These are phyloP conservation scores for Neurospora tetraspora DNA, from an alignment of 495 filamentous ascomycete genomes.

Conservation along the genomic window DNA sequence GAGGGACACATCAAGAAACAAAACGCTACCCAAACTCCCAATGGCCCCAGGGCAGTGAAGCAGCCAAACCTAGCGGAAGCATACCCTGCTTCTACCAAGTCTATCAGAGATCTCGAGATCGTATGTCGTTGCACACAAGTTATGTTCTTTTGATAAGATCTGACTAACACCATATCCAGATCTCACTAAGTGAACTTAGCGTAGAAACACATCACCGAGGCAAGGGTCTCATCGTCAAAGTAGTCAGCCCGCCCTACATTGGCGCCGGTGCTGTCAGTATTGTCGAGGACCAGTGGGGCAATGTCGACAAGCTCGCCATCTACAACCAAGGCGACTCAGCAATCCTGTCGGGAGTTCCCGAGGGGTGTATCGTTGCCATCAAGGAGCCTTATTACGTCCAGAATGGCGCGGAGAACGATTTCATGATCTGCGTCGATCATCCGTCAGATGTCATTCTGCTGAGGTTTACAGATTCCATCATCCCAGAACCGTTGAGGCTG, in stretches of 20 bases:
- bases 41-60: conserved; percentile 23
- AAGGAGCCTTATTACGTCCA: conserved; percentile 45
- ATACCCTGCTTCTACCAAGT: conserved; percentile 24
- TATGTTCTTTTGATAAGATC: not conserved
- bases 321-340: conserved; percentile 33
- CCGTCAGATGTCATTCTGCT: conserved; percentile 32
- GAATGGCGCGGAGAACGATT: conserved; percentile 27
- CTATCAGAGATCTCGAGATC: conserved; percentile 24
- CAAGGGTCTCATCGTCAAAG: conserved; percentile 31
- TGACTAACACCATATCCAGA: conserved; percentile 5
- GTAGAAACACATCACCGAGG: conserved; percentile 45
- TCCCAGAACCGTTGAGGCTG: conserved; percentile 17
- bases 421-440: conserved; percentile 45
- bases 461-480: conserved; percentile 14
- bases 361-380: conserved; percentile 31
- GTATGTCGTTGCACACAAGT: conserved; percentile 5
- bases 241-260: conserved; percentile 28
- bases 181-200: conserved; percentile 24
- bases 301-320: conserved; percentile 36
- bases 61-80: conserved; percentile 21
- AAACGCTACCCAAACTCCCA: conserved; percentile 6
- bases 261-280: conserved; percentile 36
- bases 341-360: conserved; percentile 21
- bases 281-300: conserved; percentile 40
- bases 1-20: conserved; percentile 21